Evolutionary conservation across 2,329 filamentous ascomycete species (phyloP), one percentile per base, ranked within the genome.

Genomic region (Colletotrichum sp.): DNA sequence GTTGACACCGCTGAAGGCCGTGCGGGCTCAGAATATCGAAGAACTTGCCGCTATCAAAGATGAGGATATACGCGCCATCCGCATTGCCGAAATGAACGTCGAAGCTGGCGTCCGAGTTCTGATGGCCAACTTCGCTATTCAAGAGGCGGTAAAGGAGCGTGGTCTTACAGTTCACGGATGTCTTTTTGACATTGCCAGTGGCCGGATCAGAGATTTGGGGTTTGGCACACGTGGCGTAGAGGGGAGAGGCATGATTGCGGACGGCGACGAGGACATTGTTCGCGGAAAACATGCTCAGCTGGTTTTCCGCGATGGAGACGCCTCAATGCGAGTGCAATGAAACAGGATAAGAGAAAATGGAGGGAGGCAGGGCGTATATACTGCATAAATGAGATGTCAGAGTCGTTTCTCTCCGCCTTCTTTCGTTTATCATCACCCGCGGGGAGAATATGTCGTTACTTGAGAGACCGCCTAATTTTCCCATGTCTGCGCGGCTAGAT

Each of bases 41-140:
- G 92, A 94, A 84, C 85, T 94, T 11, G 85, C 86, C 74, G 80
- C 86, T 78, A 84, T 93, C 81, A 75, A 84, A 82, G 85, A 93
- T 86, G 87, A 88, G 79, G 84, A 88, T 69, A 88, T 89, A 65
- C 89, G 91, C 65, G 88, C 88, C 2, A 84, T 90, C 13, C 91
- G 91, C 78, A 86, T 98, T 77, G 93, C 93, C 7, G 94, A 96
- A 87, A 86, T 96, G 80, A 97, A 97, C 82, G 94, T 98, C 22
- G 87, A 92, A 79, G 87, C 90, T 39, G 93, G 94, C 28, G 88
- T 96, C 74, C 87, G 92, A 79, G 90, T 91, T 25, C 84, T 97
- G 73, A 90, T 93, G 87, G 88, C 91, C 81, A 96, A 95, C 84
- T 87, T 89, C 66, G 90, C 91, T 28, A 90, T 98, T 34, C 89